phyloP scores from a whole-genome alignment of 139 green algal species.

The Chlamydomonas urium region DNA sequence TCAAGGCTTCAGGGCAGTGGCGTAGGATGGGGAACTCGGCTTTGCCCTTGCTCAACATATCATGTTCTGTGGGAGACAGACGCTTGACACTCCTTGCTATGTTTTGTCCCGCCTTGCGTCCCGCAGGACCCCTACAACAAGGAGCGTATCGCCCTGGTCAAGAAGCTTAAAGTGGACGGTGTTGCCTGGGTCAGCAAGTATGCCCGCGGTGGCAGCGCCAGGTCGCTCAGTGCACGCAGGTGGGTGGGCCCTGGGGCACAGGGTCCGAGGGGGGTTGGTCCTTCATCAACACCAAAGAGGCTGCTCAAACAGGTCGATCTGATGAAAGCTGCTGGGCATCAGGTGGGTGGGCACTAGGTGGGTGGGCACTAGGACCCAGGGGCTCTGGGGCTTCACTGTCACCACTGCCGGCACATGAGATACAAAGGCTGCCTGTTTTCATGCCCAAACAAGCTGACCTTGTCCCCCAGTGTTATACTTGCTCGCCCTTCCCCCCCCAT shows the following conservation, averaged over 20 bases:
- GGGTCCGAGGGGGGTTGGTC: no score
- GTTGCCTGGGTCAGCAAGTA: conserved; percentile 49
- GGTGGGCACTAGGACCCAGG: no score
- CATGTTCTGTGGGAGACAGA: background rate
- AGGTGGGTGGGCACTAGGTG: no score
- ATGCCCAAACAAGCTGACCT: no score
- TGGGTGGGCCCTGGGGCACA: background rate
- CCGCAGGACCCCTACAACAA: conserved; percentile 40
- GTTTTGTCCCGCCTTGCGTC: background rate
- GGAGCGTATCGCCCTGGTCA: conserved; percentile 39
- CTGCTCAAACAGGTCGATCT: no score
- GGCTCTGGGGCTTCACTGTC: no score
- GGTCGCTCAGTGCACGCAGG: conserved; percentile 32
- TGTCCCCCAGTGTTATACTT: no score
- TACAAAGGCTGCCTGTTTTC: no score
- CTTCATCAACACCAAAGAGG: no score
- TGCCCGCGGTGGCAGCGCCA: conserved; percentile 43
- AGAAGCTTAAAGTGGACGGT: conserved; percentile 36
- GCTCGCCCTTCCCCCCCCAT: no score
- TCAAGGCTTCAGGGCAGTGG: background rate
- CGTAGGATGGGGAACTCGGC: background rate
- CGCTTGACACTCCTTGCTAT: background rate
- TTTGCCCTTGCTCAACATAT: background rate
- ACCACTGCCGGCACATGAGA: no score
- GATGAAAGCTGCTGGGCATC: no score